Base-by-base conservation (phyloP, 768 basidiomycete genomes). In the Termitomyces sp. region DNA sequence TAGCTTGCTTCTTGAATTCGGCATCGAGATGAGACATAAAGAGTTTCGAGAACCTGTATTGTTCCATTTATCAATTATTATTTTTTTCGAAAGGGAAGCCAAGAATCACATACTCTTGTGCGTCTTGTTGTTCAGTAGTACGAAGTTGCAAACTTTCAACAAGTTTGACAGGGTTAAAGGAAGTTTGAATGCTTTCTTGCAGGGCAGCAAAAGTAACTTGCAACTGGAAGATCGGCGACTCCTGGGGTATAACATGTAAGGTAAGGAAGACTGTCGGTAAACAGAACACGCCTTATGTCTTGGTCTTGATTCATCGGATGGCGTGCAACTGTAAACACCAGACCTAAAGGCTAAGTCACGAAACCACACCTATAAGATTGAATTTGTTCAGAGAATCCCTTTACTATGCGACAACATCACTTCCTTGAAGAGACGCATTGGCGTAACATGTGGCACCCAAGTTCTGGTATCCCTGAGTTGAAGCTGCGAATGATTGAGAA, bases 371-470 rank as follows among this genome's bases (percentile, higher is more conserved):
- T 96, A 58, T 2, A 59, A 22, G 53, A 42, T 40, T 54, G 42
- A 57, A 42, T 57, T 55, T 58, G 39, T 52, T 45, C 40, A 48
- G 46, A 22, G 53, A 45, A 35, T 38, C 18, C 35, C 7, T 45
- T 51, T 61, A 35, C n/a, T 39, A 20, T 38, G 38, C 38, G 22
- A 49, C 35, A 40, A 33, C 57, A 20, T 50, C 38, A 68, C 70
- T 40, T 67, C 90, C 93, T 77, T 98, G 96, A 49, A 98, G 81
- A 63, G 91, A 97, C 20, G 94, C 94, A 72, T 97, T 97, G 62
- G 93, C 95, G 67, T 98, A 98, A 71, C 96, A 98, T 4, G 96
- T 98, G 18, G 96, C 96, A 4, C 96, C 96, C 20, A 98, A 84
- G 71, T 98, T 98, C 94, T 95, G 32, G 1, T n/a, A 15, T 28